phyloP scores from a whole-genome alignment of 371 early-diverging fungal genomes.

The Homolaphlyctis polyrhiza region DNA sequence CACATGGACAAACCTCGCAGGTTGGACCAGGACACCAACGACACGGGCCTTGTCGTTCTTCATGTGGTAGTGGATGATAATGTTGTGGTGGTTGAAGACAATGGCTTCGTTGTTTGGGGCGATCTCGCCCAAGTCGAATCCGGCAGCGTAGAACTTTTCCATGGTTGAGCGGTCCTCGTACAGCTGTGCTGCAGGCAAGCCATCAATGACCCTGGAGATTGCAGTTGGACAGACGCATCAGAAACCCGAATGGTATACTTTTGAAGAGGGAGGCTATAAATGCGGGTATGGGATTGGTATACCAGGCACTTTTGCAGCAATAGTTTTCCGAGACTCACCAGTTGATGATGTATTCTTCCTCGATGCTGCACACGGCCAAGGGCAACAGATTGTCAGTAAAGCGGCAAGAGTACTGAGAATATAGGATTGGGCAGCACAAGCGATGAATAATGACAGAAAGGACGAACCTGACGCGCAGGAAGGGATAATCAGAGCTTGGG shows the following conservation, averaged over 20 bases:
- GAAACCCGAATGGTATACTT: neutral
- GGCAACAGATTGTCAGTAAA: too few relatives aligned
- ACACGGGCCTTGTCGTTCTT: conserved; percentile 64
- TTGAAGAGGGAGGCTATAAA: neutral
- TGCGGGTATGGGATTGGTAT: too few relatives aligned
- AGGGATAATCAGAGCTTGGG: neutral
- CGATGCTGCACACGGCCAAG: conserved; percentile 40
- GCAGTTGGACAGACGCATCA: neutral
- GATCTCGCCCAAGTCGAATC: conserved; percentile 65
- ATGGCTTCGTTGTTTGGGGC: neutral
- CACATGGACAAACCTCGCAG: conserved; percentile 48
- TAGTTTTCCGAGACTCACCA: too few relatives aligned
- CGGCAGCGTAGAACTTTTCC: conserved; percentile 62
- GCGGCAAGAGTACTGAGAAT: neutral
- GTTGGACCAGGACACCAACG: conserved; percentile 78
- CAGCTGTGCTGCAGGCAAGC: conserved; percentile 79
- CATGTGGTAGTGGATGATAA: conserved; percentile 71
- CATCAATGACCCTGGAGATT: conserved; percentile 68
- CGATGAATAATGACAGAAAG: conserved; percentile 30
- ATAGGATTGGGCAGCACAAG: conserved; percentile 17
- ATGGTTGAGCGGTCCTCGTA: conserved; percentile 50
- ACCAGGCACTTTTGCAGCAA: neutral
- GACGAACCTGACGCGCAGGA: neutral
- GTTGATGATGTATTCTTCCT: conserved; percentile 63
- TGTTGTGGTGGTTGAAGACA: conserved; percentile 84